Evolutionary conservation across 2,329 filamentous ascomycete species (phyloP).

Genomic region (Pyricularia sp.): DNA sequence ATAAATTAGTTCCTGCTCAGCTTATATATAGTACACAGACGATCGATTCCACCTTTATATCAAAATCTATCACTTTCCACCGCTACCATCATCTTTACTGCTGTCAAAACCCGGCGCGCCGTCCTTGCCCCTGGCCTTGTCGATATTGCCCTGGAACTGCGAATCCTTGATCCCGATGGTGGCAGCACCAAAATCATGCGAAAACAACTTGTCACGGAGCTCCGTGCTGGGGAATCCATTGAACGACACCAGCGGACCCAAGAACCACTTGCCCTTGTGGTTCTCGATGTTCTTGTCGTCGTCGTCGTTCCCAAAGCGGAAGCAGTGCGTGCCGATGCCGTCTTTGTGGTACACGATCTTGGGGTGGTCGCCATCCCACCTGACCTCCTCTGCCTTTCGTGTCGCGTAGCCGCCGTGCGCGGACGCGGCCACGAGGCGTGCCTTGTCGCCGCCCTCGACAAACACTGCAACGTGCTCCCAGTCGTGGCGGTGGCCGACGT

Average conservation of each 20-base stretch:
- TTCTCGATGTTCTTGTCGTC: conserved; percentile 19
- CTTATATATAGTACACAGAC: neutral
- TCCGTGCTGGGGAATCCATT: conserved; percentile 16
- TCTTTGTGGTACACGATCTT: conserved; percentile 28
- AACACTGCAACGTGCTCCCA: conserved; percentile 24
- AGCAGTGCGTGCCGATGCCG: conserved; percentile 19
- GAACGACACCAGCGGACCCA: conserved; percentile 17
- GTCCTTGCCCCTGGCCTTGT: neutral
- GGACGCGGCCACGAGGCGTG: conserved; percentile 17
- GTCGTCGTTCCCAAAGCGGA: conserved; percentile 17
- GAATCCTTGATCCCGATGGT: conserved; percentile 13
- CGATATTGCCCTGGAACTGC: neutral
- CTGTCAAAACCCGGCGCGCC: conserved; percentile 1
- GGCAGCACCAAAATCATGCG: conserved; percentile 13
- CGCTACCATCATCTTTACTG: neutral
- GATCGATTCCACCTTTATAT: neutral
- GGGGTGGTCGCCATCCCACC: conserved; percentile 14
- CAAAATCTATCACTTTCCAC: neutral
- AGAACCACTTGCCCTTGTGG: conserved; percentile 20
- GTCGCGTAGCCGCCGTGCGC: conserved; percentile 18
- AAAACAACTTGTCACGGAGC: conserved; percentile 12
- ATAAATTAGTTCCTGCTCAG: neutral
- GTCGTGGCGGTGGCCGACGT: conserved; percentile 22
- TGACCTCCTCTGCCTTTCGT: conserved; percentile 8
- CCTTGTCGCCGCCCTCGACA: conserved; percentile 12